Base-by-base conservation (phyloP, 2,329 filamentous ascomycete species). In the Hymenoscyphus linearis region DNA sequence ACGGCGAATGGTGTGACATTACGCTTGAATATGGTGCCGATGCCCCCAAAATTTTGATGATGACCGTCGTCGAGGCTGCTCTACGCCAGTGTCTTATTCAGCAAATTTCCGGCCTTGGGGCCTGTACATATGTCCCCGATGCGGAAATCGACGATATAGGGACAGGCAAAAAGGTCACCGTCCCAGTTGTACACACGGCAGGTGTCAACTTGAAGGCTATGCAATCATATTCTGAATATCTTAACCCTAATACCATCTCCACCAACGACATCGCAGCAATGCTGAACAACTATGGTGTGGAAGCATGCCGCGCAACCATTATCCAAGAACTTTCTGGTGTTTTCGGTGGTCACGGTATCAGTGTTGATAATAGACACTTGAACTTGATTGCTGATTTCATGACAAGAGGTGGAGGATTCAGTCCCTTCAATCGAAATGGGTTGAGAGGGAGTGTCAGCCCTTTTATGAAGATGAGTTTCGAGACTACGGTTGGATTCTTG, bases 381-480 rank as follows among this genome's bases (percentile, higher is more conserved):
- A 97, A 95, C 76, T 82, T 99, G 67, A 98, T 99, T 69, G 93
- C 90, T 54, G 95, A 99, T 75, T 91, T 91, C 75, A 99, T 99
- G 95, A 99, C 95, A n/a, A 85, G 93, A 58, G 88, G 87, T 62
- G 95, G 95, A 67, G 87, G 85, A 1, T 99, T 96, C 78, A 89
- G 87, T 55, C 88, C 95, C 0, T 99, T 99, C 78, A 96, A 91
- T 76, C 89, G 95, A 55, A 96, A 90, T 72, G 95, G 93, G 1
- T 80, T 99, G 63, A 87, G 86, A 72, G 87, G 90, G 66, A 93
- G 91, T 71, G 88, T 93, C 31, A 93, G 88, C 67, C 92, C 95
- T 0, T 93, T 99, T 69, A 93, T 95, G 77, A 98, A 98, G 82
- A 98, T 98, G 93, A 96, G 91, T 75, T 99, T 98, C 78, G 95